These are phyloP conservation scores for Apiotrichum porosum DNA, from an alignment of 1,284 basidiomycete species.

Conservation along the genomic window DNA sequence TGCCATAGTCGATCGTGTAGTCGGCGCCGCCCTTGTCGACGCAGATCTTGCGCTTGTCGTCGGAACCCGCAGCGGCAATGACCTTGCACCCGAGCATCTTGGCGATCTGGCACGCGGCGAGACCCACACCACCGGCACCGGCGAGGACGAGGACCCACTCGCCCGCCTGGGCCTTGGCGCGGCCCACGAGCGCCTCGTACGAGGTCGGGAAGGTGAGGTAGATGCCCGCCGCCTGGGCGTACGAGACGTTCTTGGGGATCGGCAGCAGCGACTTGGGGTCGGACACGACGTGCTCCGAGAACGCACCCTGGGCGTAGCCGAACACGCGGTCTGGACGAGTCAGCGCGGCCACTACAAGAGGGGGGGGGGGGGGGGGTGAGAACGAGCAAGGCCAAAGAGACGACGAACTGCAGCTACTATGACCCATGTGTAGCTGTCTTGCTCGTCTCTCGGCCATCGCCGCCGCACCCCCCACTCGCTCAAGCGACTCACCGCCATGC, in stretches of 20 bases:
- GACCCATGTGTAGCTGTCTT: too few species aligned
- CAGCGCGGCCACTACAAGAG: too few species aligned
- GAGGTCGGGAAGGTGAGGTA: slow-evolving; percentile 20
- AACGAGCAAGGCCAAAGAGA: too few species aligned
- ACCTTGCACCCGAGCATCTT: slow-evolving; percentile 57
- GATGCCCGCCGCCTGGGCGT: slow-evolving; percentile 57
- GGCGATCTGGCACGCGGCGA: slow-evolving; percentile 83
- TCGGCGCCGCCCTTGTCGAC: slow-evolving; percentile 47
- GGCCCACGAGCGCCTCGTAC: slow-evolving; percentile 81
- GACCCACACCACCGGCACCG: slow-evolving; percentile 81
- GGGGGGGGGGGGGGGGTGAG: too few species aligned
- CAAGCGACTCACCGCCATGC: slow-evolving; percentile 54
- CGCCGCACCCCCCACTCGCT: too few species aligned
- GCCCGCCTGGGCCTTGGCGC: slow-evolving; percentile 69
- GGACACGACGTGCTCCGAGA: slow-evolving; percentile 65
- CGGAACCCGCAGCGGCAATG: slow-evolving; percentile 50
- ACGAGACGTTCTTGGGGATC: slow-evolving; percentile 61
- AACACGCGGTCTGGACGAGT: slow-evolving; percentile 73
- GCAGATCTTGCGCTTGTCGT: slow-evolving; percentile 49
- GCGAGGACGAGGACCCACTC: slow-evolving; percentile 86
- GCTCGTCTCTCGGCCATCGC: too few species aligned
- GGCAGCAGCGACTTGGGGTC: slow-evolving; percentile 55
- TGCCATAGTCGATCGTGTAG: slow-evolving; percentile 47
- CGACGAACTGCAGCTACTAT: background rate
- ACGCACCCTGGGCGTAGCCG: slow-evolving; percentile 72